These are phyloP conservation scores for Capsicum rhomboideum DNA, from an alignment of 257 asterid species.

Conservation along the genomic window DNA sequence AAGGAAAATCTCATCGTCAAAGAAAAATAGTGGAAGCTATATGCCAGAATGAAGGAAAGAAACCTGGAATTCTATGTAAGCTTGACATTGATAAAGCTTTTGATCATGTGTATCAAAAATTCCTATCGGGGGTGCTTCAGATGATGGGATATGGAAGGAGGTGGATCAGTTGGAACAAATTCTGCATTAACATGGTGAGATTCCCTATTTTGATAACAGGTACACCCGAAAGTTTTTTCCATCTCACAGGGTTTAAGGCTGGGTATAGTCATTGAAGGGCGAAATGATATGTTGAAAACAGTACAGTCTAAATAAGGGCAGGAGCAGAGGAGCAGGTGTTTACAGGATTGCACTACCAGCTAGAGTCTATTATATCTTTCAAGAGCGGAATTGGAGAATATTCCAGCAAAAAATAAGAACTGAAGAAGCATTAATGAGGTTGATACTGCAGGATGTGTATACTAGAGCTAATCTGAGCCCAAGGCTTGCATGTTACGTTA, in stretches of 20 bases:
- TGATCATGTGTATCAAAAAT: neutral
- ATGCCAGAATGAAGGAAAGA: neutral
- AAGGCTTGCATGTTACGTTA: no score
- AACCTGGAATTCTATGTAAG: neutral
- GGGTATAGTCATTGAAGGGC: neutral
- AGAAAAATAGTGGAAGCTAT: neutral
- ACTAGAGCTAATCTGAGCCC: no score
- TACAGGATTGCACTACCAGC: no score
- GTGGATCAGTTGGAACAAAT: neutral
- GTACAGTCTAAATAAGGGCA: no score
- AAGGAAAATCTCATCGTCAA: neutral
- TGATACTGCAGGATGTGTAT: no score
- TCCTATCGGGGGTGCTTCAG: neutral
- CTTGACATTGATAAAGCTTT: neutral
- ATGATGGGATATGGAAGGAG: neutral
- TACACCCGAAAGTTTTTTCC: no score
- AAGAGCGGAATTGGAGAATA: no score
- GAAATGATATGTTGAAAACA: neutral
- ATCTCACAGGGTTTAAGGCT: neutral
- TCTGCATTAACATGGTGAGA: neutral
- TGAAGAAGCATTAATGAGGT: no score
- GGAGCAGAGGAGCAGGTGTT: no score
- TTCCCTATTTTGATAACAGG: no score
- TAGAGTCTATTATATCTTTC: no score
- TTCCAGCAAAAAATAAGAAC: no score